phyloP scores from a whole-genome alignment of 441 rosid species.

The Brassica hybrid region DNA sequence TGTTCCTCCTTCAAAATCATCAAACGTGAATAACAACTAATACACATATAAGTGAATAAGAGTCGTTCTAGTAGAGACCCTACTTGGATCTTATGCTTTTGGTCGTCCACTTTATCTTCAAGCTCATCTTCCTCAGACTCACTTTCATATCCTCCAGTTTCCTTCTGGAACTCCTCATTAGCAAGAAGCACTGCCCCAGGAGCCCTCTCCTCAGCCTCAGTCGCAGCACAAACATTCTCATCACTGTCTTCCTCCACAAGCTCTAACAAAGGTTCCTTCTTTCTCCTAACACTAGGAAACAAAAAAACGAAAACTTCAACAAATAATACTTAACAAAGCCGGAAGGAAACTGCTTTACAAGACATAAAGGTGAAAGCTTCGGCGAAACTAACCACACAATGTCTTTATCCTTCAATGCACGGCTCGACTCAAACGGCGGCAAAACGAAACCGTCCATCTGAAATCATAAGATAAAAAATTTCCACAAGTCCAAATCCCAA shows the following conservation, averaged over 20 bases:
- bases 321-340: neutral
- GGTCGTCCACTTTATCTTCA: conserved; percentile 34
- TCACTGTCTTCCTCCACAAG: conserved; percentile 41
- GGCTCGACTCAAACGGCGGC: conserved; percentile 92
- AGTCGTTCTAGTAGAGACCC: conserved; percentile 23
- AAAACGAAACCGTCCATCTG: conserved; percentile 95
- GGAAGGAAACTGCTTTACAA: neutral
- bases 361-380: neutral
- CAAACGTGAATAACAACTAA: conserved; percentile 20
- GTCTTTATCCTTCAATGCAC: no score
- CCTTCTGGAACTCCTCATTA: conserved; percentile 70
- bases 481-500: no score
- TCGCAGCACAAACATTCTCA: conserved; percentile 42
- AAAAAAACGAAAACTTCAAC: conserved; percentile 9
- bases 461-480: conserved; percentile 24
- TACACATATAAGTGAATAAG: conserved; percentile 12
- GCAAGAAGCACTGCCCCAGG: conserved; percentile 57
- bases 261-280: no score
- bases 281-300: conserved; percentile 66
- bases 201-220: conserved; percentile 47
- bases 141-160: conserved; percentile 65
- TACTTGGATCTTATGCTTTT: conserved; percentile 69
- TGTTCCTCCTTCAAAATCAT: conserved; percentile 63
- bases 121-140: no score
- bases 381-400: conserved; percentile 61